Evolutionary conservation across 2,329 filamentous ascomycete genomes (phyloP), one percentile per base, ranked within the genome.

Genomic region (Aspergillus piperis): DNA sequence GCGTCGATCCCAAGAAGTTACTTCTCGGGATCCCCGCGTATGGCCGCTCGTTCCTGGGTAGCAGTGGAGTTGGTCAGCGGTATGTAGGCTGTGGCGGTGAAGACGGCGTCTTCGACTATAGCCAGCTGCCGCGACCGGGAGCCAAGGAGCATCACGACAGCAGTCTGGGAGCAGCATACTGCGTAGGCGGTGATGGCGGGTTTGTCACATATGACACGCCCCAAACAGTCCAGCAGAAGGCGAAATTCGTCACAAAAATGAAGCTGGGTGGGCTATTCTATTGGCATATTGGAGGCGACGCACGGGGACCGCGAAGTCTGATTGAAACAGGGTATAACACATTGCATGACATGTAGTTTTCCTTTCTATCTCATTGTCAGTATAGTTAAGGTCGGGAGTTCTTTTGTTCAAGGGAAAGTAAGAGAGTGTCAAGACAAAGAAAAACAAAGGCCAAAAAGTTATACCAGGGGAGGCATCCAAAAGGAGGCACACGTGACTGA

Each of bases 161-260:
- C 66, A 79, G 85, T 17, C 78, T 85, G 27, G 87, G 88, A 11
- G 89, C 90, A 17, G 90, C 90, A 5, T 89, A 86, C 68, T 94
- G 90, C 51, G 58, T 65, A 32, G 89, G 90, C 5, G 87, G 84
- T 1, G 90, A 92, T 68, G 89, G 89, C 3, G 90, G 90, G 0
- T 93, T 92, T 66, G 86, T 94, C 44, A 89, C 86, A 2, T 95
- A 94, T 72, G 91, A 95, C 74, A 92, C 89, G 65, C 86, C 88
- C 3, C 85, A 88, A 47, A 92, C 90, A 2, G 90, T 94, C 36
- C 83, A 84, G 74, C 84, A 87, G 73, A 95, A 95, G 77, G 91
- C 89, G 1, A 79, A 81, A 6, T 94, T 88, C 73, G 90, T 88
- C 73, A 88, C 86, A 68, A 84, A 89, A 68, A 88, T 88, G 67